Conservation (phyloP, 371 early-diverging fungal species). For the Mortierella sp. region DNA sequence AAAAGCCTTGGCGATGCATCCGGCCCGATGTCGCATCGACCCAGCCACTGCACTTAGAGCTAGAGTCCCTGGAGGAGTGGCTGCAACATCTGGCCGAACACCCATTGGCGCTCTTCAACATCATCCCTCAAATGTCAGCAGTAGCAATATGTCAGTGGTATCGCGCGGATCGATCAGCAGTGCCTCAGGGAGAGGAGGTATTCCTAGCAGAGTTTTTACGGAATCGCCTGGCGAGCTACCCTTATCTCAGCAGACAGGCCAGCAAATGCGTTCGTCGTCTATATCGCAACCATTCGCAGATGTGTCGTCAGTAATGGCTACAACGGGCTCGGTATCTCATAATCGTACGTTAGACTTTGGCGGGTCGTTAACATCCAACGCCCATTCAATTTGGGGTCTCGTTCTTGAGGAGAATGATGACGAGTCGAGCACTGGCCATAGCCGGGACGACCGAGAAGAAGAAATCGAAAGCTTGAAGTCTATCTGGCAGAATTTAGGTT, state of each 20-base stretch:
- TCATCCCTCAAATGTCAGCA: slow-evolving; percentile 29
- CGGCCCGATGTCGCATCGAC: slow-evolving; percentile 43
- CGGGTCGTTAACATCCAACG: background rate
- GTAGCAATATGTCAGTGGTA: slow-evolving; percentile 15
- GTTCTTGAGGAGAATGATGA: slow-evolving; percentile 17
- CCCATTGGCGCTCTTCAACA: slow-evolving; percentile 16
- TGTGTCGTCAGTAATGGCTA: slow-evolving; percentile 28
- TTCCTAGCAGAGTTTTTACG: slow-evolving; percentile 21
- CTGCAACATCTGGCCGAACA: background rate
- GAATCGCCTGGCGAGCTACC: slow-evolving; percentile 44
- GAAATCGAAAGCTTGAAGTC: slow-evolving; percentile 9
- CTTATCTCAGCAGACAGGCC: slow-evolving; percentile 23
- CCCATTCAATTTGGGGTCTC: slow-evolving; percentile 33
- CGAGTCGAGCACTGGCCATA: background rate
- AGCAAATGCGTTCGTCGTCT: slow-evolving; percentile 14
- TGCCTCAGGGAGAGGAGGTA: slow-evolving; percentile 9
- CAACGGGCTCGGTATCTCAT: slow-evolving; percentile 18
- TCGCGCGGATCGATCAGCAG: slow-evolving; percentile 42
- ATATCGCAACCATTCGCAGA: slow-evolving; percentile 19
- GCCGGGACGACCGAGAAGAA: background rate
- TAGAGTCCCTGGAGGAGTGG: slow-evolving; percentile 6
- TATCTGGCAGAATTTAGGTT: slow-evolving; percentile 33
- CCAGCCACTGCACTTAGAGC: slow-evolving; percentile 27
- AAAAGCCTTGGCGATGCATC: slow-evolving; percentile 37
- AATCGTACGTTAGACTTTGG: slow-evolving; percentile 1